phyloP scores from a whole-genome alignment of 495 filamentous ascomycete species.

The Rhypophila decipiens region DNA sequence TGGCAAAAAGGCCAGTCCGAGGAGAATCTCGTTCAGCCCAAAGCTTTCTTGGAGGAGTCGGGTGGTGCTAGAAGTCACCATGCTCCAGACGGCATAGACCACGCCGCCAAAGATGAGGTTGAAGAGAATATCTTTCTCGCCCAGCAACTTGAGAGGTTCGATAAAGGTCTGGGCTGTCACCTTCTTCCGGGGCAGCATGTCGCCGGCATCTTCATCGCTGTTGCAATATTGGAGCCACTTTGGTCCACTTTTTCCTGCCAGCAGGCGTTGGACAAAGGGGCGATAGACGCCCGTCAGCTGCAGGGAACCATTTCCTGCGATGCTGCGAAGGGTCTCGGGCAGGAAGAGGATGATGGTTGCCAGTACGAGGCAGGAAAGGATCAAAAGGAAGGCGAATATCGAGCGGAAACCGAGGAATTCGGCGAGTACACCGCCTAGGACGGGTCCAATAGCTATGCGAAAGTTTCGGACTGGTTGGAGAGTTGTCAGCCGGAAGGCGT shows the following conservation, averaged over 20 bases:
- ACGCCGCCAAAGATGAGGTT: slow-evolving; percentile 41
- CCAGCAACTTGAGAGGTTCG: slow-evolving; percentile 33
- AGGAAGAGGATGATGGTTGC: slow-evolving; percentile 36
- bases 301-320: slow-evolving; percentile 45
- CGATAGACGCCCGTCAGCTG: slow-evolving; percentile 3
- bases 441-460: slow-evolving; percentile 41
- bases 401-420: slow-evolving; percentile 54
- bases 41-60: slow-evolving; percentile 32
- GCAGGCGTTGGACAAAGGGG: slow-evolving; percentile 1
- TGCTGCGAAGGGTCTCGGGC: slow-evolving; percentile 50
- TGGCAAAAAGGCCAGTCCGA: slow-evolving; percentile 49
- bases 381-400: slow-evolving; percentile 59
- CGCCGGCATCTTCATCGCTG: slow-evolving; percentile 5
- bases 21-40: slow-evolving; percentile 48
- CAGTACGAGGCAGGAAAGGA: slow-evolving; percentile 35
- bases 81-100: slow-evolving; percentile 46
- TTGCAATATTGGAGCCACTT: neutral
- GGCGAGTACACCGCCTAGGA: slow-evolving; percentile 53
- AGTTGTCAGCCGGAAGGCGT: slow-evolving; percentile 15
- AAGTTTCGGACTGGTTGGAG: slow-evolving; percentile 25
- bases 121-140: slow-evolving; percentile 40
- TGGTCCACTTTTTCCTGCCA: too few relatives aligned
- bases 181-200: slow-evolving; percentile 18
- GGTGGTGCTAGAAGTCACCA: slow-evolving; percentile 44
- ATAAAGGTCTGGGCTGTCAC: slow-evolving; percentile 32